Evolutionary conservation across 1,284 basidiomycete genomes (phyloP).

Genomic region (Lignosus rhinocerotis): DNA sequence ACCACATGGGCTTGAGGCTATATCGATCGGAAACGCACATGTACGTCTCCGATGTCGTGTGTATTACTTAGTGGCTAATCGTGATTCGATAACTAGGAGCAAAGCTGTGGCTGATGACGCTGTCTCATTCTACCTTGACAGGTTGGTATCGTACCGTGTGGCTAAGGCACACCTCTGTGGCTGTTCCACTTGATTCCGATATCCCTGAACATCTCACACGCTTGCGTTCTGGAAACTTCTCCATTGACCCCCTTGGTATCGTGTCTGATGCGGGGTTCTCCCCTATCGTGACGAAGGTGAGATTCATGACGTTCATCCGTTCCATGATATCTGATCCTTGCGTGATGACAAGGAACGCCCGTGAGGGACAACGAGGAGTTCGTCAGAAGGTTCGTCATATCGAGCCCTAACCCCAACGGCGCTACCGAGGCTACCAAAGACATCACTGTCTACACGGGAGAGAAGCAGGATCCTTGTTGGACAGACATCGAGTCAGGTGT

Average conservation of each 20-base stretch:
- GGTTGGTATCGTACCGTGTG: constrained; percentile 34
- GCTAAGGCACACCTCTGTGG: constrained; percentile 32
- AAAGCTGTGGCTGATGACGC: constrained; percentile 39
- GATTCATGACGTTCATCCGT: background rate
- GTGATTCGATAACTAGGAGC: constrained; percentile 6
- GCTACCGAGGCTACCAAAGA: constrained; percentile 33
- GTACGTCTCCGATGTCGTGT: too few relatives aligned
- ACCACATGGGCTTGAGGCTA: too few relatives aligned
- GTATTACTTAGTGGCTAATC: background rate
- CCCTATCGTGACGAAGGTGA: too few relatives aligned
- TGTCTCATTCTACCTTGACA: constrained; percentile 36
- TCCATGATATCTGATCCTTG: background rate
- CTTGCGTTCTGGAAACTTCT: constrained; percentile 27
- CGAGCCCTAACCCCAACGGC: constrained; percentile 28
- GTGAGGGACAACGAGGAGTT: constrained; percentile 42
- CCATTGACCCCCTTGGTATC: too few relatives aligned
- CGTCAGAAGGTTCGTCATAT: constrained; percentile 38
- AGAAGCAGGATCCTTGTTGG: constrained; percentile 40
- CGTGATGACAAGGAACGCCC: constrained; percentile 32
- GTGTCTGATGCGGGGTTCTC: too few relatives aligned
- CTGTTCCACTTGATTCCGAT: constrained; percentile 28
- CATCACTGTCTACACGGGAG: constrained; percentile 45
- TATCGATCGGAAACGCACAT: too few relatives aligned
- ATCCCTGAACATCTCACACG: constrained; percentile 34
- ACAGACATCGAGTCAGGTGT: constrained; percentile 43